Percentiles rank a stretch among this genome's conserved stretches.
phyloP scores from a whole-genome alignment of 805 yeast species.

The Komagataella mondaviorum region DNA sequence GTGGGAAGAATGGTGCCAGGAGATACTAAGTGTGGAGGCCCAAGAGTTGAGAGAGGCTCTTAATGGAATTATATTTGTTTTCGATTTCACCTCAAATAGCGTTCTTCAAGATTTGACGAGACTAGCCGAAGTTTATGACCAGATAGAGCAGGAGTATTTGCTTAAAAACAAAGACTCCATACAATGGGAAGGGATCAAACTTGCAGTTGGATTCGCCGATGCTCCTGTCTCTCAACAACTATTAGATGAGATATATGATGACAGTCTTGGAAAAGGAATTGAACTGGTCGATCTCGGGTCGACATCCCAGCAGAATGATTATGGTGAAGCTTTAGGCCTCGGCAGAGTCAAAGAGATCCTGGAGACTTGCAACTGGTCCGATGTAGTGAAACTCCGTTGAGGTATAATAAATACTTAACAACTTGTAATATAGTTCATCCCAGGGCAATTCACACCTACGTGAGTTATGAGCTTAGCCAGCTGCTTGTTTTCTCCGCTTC shows the following conservation, averaged over 20 bases:
- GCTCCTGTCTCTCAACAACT: neutral
- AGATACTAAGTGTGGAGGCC: conserved; percentile 22
- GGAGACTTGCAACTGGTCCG: conserved; percentile 30
- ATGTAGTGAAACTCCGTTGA: conserved; percentile 6
- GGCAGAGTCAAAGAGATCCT: conserved; percentile 25
- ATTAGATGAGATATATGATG: neutral
- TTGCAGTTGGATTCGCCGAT: conserved; percentile 19
- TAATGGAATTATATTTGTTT: conserved; percentile 30
- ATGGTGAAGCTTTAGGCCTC: conserved; percentile 22
- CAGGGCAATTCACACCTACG: neutral
- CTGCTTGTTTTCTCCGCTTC: neutral
- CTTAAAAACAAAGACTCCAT: conserved; percentile 4
- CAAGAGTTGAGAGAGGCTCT: conserved; percentile 29
- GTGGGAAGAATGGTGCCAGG: conserved; percentile 23
- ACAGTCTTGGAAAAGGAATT: conserved; percentile 17
- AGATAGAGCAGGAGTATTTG: neutral
- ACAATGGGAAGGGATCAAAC: conserved; percentile 21
- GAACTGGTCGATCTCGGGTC: conserved; percentile 25
- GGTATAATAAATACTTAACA: too few relatives aligned
- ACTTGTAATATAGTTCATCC: too few relatives aligned
- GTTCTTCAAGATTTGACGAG: neutral
- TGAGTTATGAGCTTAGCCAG: neutral
- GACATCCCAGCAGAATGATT: conserved; percentile 19
- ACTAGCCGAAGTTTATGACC: neutral
- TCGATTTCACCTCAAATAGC: conserved; percentile 12